These are phyloP conservation scores for Linnemannia zychae DNA, from an alignment of 192 early-diverging fungal genomes.

Conservation along the genomic window DNA sequence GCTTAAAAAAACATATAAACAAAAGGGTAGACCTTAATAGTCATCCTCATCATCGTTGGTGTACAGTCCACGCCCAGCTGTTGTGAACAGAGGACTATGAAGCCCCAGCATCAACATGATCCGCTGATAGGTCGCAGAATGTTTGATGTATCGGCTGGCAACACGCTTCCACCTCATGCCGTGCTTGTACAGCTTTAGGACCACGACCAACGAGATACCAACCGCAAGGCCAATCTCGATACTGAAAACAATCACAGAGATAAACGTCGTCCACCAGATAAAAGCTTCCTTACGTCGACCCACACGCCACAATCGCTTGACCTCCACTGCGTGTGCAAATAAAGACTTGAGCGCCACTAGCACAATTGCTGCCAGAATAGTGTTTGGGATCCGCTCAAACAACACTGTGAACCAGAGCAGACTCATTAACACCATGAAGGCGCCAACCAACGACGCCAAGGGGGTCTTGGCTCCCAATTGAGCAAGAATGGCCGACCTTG, in stretches of 20 bases:
- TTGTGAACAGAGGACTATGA: conserved; percentile 46
- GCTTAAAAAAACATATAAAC: background rate
- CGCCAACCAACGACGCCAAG: conserved; percentile 39
- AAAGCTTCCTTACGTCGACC: conserved; percentile 46
- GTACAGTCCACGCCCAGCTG: conserved; percentile 38
- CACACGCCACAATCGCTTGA: conserved; percentile 37
- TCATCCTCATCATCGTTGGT: conserved; percentile 47
- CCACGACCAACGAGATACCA: conserved; percentile 29
- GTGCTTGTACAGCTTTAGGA: conserved; percentile 45
- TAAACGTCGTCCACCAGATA: conserved; percentile 53
- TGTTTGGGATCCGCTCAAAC: conserved; percentile 51
- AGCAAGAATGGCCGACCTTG: conserved; percentile 40
- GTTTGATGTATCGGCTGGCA: conserved; percentile 17
- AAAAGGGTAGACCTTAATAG: conserved; percentile 18
- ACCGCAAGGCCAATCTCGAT: conserved; percentile 49
- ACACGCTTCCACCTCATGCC: conserved; percentile 19
- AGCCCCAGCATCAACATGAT: conserved; percentile 44
- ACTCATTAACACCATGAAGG: conserved; percentile 40
- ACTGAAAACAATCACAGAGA: conserved; percentile 39
- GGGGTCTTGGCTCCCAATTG: conserved; percentile 46
- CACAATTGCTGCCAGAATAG: conserved; percentile 52
- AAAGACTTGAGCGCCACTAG: conserved; percentile 40
- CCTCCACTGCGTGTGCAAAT: conserved; percentile 37
- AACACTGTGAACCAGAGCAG: conserved; percentile 48
- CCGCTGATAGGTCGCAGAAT: conserved; percentile 40